Evolutionary conservation across 176 grass and related monocot species (phyloP), one percentile per base, ranked within the genome.

Genomic region (Rhynchospora tenuis): DNA sequence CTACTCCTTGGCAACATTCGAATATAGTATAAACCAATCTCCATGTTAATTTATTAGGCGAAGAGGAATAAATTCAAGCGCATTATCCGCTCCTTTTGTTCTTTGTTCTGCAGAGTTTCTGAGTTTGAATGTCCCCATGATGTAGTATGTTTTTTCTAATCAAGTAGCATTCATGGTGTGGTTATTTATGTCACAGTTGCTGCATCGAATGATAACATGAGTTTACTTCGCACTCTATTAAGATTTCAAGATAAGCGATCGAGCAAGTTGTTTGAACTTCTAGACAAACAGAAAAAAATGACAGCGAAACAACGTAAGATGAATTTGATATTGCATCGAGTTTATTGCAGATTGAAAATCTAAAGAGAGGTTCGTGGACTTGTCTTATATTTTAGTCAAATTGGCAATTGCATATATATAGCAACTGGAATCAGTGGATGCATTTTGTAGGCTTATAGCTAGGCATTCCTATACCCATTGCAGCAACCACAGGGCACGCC

Each of bases 1-100:
- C 80, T 82, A 82, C 80, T 82, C 80, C 20, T 82, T 82, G 61
- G 60, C 80, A 59, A 82, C 80, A 82, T 82, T 68, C 80, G 33
- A 82, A 65, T 82, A 82, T 51, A 68, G 80, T 68, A 66, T 68
- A 15, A 50, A 62, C 61, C 61, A 82, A 67, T 82, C 38, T 51
- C 59, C 24, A 52, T 67, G 33, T 28, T 76, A 52, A 52, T 74
- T 51, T 19, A 43, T 60, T 67, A 68, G 67, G 80, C 22, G 52
- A 67, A 66, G 24, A 82, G 43, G 80, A 68, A 82, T 82, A 82
- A 82, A 26, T 82, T 82, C 2, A 82, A 82, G 80, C 80, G 80
- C 80, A 82, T 52, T 33, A 65, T 82, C 60, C 61, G 80, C 60
- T 82, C 43, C 45, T 82, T 68, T 82, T 82, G 80, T 82, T 82